Evolutionary conservation across 805 yeast species (phyloP), one percentile per base, ranked within the genome.

Genomic region (Starmerella geochares): DNA sequence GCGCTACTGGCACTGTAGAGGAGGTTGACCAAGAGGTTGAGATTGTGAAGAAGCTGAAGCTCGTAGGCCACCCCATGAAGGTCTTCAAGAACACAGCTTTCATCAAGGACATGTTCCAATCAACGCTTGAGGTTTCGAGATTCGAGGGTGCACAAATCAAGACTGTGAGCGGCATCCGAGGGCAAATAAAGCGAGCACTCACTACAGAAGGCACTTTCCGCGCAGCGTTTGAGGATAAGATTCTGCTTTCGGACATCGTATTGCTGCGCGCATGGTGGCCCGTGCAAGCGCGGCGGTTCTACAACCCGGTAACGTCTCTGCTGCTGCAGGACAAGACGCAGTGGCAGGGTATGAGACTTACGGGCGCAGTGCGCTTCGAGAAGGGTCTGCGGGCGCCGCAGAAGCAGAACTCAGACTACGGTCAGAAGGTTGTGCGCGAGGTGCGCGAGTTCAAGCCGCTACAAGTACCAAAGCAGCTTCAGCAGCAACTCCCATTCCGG

Each of bases 111-210:
- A 92, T 92, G 99, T 92, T 92, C 66, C 73, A 83, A 24, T 81
- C 92, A 52, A 77, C 94, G 0, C 73, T 92, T 67, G 99, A 92
- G 69, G 95, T 90, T 50, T 97, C 97, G 35, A 85, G 87, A 65
- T 92, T 92, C 63, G 98, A 92, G 70, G 99, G 99, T 51, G 98
- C 98, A 0, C 81, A 87, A 41, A 87, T 92, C 63, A 83, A 87
- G 66, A 94, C 98, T 0, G 98, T 92, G 4, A 85, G 95, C 7
- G 98, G 99, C 53, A 86, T 92, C 51, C 74, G 98, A 58, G 99
- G 99, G 67, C 97, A 92, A 66, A 90, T 92, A 60, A 92, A 92
- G 66, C 75, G 96, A 55, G 98, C 97, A 0, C 72, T 92, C 54
- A 78, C 95, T 9, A 83, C 84, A 59, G 97, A 90, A 46, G 99